phyloP scores from a whole-genome alignment of 2,329 filamentous ascomycete species.

The Clarireedia sp. region DNA sequence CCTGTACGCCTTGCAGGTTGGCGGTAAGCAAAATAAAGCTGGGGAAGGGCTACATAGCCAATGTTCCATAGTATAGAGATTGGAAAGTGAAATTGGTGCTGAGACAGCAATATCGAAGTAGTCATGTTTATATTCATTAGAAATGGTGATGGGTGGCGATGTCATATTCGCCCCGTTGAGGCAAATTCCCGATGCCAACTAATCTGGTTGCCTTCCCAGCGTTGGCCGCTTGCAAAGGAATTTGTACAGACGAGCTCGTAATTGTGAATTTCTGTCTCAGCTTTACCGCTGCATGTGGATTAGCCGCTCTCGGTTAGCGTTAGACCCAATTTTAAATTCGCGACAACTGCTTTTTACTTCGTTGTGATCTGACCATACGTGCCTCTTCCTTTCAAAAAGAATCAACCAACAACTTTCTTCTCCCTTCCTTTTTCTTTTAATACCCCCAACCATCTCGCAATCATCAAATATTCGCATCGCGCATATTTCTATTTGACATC shows the following conservation, averaged over 20 bases:
- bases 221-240: too few relatives aligned
- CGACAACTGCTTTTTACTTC: constrained; percentile 9
- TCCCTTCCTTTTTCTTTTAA: not conserved
- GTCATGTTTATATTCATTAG: too few relatives aligned
- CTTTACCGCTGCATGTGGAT: not conserved
- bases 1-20: too few relatives aligned
- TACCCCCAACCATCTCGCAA: not conserved
- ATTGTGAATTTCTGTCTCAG: not conserved
- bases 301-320: constrained; percentile 9
- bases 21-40: not conserved
- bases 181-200: not conserved
- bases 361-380: not conserved
- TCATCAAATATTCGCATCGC: constrained; percentile 8
- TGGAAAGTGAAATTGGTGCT: not conserved
- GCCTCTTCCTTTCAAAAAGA: constrained; percentile 7
- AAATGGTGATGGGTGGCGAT: too few relatives aligned
- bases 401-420: not conserved
- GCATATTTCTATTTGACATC: not conserved
- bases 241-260: too few relatives aligned
- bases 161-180: too few relatives aligned
- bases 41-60: not conserved
- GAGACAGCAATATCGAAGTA: not conserved
- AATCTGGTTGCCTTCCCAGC: not conserved
- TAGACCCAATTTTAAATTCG: constrained; percentile 6
- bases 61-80: not conserved